Base-by-base conservation (phyloP, 108 stramenopile genomes). In the Seminavis robusta region DNA sequence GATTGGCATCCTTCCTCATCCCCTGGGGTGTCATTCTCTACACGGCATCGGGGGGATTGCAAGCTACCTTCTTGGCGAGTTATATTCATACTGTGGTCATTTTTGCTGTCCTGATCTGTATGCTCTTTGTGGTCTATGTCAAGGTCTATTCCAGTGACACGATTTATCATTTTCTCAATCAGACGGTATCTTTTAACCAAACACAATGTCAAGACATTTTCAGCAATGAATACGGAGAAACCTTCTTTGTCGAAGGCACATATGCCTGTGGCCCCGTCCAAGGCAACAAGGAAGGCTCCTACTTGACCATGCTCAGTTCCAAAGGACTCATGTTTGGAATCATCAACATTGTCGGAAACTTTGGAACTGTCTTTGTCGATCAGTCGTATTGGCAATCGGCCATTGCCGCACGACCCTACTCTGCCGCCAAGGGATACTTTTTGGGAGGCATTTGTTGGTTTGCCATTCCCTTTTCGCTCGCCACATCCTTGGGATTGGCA, bases 331-430 rank as follows among this genome's bases (percentile, higher is more conserved):
- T 81, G 71, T 87, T 87, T 63, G 86, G 82, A 29, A 65, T 87
- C 25, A 87, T 87, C 80, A 87, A 87, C 68, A 77, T 87, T 50
- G 71, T 87, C 34, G 86, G 86, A n/a, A 87, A 87, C 82, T 87
- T 87, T 42, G 86, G 86, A 2, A 87, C 86, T 40, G 86, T 87
- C 52, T 87, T 87, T 55, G 77, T 83, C 21, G 86, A 87, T 55
- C 82, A 87, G 46, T 73, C 74, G 6, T 87, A 87, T 71, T 87
- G 86, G 86, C 86, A 87, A 65, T 76, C 80, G 7, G 86, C 86
- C 55, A 87, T 87, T 33, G 86, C 86, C 10, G 86, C 86, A 31
- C 61, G 61, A 37, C 86, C 86, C 13, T 28, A 38, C 33, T 40
- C 66, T 27, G 83, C 86, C 19, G 73, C 77, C 40, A 76, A 72